Percentiles rank a stretch among this genome's conserved stretches.
Evolutionary conservation across 371 early-diverging fungal species (phyloP).

Genomic region (Mortierella sp.): DNA sequence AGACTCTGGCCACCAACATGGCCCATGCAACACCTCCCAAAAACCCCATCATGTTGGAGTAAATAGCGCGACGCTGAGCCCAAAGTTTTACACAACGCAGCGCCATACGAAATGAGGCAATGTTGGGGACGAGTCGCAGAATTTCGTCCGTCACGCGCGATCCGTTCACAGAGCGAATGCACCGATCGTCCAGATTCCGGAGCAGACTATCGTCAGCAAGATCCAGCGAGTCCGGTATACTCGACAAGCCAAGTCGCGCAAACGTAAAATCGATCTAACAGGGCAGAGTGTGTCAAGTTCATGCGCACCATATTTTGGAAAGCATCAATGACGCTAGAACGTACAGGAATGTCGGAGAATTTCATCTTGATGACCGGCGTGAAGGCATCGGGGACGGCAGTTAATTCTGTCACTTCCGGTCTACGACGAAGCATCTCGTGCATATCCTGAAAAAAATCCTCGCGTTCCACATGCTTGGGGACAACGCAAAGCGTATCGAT

Average conservation of each 20-base stretch:
- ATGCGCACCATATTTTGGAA: no score
- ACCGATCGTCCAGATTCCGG: slow-evolving; percentile 93
- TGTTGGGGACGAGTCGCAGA: slow-evolving; percentile 94
- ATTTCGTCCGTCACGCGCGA: slow-evolving; percentile 99
- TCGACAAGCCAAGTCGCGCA: slow-evolving; percentile 84
- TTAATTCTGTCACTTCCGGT: slow-evolving; percentile 90
- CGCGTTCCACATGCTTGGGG: slow-evolving; percentile 93
- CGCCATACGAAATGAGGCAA: slow-evolving; percentile 90
- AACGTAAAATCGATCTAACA: slow-evolving; percentile 96
- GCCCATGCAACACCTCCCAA: slow-evolving; percentile 99
- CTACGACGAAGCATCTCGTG: slow-evolving; percentile 85
- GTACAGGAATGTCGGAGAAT: slow-evolving; percentile 90
- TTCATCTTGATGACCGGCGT: slow-evolving; percentile 98
- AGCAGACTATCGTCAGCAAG: slow-evolving; percentile 90
- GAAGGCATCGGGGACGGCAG: slow-evolving; percentile 95
- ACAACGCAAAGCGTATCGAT: slow-evolving; percentile 99
- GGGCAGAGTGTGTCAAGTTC: neutral
- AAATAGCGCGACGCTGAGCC: slow-evolving; percentile 97
- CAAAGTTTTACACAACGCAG: slow-evolving; percentile 98
- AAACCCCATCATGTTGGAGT: slow-evolving; percentile 99
- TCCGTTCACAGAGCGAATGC: slow-evolving; percentile 97
- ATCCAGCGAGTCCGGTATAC: slow-evolving; percentile 90
- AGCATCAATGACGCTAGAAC: no score
- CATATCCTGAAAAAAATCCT: slow-evolving; percentile 97
- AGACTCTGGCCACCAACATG: slow-evolving; percentile 96